Base-by-base conservation (phyloP, 1,284 basidiomycete genomes). In the Laetiporus sulphureus region DNA sequence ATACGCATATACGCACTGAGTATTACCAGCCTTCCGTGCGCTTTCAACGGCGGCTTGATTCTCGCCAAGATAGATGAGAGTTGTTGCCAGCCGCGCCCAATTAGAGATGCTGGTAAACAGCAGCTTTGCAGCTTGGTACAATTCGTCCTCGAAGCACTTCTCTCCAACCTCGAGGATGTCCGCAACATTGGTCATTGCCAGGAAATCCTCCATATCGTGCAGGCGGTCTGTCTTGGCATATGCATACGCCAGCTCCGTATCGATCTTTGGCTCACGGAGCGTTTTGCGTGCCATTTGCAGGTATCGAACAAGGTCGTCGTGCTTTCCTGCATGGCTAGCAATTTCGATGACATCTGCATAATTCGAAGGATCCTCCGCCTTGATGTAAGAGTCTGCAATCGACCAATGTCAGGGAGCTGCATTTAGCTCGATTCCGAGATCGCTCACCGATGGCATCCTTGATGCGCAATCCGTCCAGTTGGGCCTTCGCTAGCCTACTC, bases 221-320 rank as follows among this genome's bases (percentile, higher is more conserved):
- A 97, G 69, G 46, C 93, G 83, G 62, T 97, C 94, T 1, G 94
- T 97, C 74, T 95, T 95, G 32, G 94, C 94, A 62, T 96, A 97
- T 1, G 93, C 90, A 59, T 96, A 94, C 7, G 93, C 93, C 29
- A 98, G 72, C 67, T 97, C 92, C 12, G 96, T 99, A 63, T 99
- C 96, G 57, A 99, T 95, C 71, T 84, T 93, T 38, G 96, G 96
- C 67, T 99, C 96, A 39, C 96, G 84, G 18, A 97, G 78, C 42
- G 89, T 83, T 73, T 97, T 99, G 64, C 96, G 85, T n/a, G 96
- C 93, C 96, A 99, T 99, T 66, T 99, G 96, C 19, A 99, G 74
- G 74, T 84, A 99, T 48, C 93, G 83, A 42, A 99, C 94, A 41
- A 99, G 83, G 62, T 99, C 96, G 59, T 99, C 96, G 58, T 98